phyloP scores from a whole-genome alignment of 176 grass and related monocot genomes.

The Juncus inflexus region DNA sequence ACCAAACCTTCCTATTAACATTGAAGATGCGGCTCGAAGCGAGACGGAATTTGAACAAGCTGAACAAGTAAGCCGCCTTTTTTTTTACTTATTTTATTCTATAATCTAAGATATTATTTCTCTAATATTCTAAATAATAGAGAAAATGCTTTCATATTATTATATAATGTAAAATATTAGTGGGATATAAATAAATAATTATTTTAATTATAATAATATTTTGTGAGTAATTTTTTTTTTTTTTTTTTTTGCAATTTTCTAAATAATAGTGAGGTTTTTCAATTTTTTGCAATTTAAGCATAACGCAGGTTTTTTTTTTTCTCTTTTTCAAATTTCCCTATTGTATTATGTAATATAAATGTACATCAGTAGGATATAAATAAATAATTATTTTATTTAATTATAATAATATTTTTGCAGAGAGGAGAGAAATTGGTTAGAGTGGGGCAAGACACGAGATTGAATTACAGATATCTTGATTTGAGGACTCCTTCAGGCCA shows the following conservation, averaged over 20 bases:
- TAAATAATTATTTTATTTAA: too few species aligned
- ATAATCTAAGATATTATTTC: too few species aligned
- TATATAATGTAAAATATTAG: too few species aligned
- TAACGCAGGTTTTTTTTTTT: neutral
- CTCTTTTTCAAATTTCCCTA: too few species aligned
- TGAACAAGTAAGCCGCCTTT: slow-evolving; percentile 36
- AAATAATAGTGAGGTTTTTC: too few species aligned
- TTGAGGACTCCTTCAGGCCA: slow-evolving; percentile 64
- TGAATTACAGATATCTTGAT: slow-evolving; percentile 73
- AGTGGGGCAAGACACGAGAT: slow-evolving; percentile 80
- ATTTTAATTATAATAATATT: too few species aligned
- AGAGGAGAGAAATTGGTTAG: slow-evolving; percentile 72
- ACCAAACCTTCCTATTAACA: slow-evolving; percentile 69
- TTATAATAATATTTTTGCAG: slow-evolving; percentile 23
- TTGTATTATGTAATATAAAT: too few species aligned
- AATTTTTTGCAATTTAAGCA: too few species aligned
- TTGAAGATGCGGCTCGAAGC: slow-evolving; percentile 74
- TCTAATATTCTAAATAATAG: too few species aligned
- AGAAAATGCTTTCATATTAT: too few species aligned
- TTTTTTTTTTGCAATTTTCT: neutral
- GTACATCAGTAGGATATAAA: too few species aligned
- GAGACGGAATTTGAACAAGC: slow-evolving; percentile 72
- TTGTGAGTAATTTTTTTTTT: neutral
- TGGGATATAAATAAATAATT: too few species aligned
- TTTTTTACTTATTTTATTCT: neutral